Evolutionary conservation across 1,284 basidiomycete genomes (phyloP).

Genomic region (Takashimella tepidaria): DNA sequence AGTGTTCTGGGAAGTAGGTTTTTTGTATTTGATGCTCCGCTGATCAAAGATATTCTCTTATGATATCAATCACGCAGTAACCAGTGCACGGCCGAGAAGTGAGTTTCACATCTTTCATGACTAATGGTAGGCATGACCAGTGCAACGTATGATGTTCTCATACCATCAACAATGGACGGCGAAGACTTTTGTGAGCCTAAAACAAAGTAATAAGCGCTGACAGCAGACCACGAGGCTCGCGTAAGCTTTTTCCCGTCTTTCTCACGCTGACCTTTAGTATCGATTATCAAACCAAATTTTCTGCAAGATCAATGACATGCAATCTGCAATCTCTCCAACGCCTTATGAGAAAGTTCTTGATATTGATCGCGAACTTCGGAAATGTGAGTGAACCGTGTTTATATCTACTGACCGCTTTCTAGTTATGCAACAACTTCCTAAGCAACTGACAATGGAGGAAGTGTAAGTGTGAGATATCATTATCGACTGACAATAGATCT

Average conservation of each 20-base stretch:
- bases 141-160: slow-evolving; percentile 12
- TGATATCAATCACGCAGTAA: slow-evolving; percentile 11
- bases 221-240: slow-evolving; percentile 10
- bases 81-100: slow-evolving; percentile 12
- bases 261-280: slow-evolving; percentile 8
- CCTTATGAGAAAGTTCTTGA: slow-evolving; percentile 14
- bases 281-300: slow-evolving; percentile 3
- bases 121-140: slow-evolving; percentile 5
- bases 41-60: slow-evolving; percentile 13
- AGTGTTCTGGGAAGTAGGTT: slow-evolving; percentile 24
- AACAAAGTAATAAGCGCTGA: slow-evolving; percentile 1
- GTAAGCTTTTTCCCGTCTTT: neutral
- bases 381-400: slow-evolving; percentile 11
- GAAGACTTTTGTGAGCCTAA: slow-evolving; percentile 12
- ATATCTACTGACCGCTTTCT: neutral
- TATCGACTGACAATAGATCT: slow-evolving; percentile 4
- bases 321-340: slow-evolving; percentile 12
- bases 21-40: slow-evolving; percentile 5
- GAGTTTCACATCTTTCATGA: neutral
- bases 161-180: slow-evolving; percentile 7
- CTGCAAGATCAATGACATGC: slow-evolving; percentile 18
- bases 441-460: slow-evolving; percentile 6
- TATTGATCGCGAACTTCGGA: slow-evolving; percentile 14
- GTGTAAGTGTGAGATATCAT: slow-evolving; percentile 3
- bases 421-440: slow-evolving; percentile 12